Conservation (phyloP, 176 grass and related monocot species). For the Otatea glauca region DNA sequence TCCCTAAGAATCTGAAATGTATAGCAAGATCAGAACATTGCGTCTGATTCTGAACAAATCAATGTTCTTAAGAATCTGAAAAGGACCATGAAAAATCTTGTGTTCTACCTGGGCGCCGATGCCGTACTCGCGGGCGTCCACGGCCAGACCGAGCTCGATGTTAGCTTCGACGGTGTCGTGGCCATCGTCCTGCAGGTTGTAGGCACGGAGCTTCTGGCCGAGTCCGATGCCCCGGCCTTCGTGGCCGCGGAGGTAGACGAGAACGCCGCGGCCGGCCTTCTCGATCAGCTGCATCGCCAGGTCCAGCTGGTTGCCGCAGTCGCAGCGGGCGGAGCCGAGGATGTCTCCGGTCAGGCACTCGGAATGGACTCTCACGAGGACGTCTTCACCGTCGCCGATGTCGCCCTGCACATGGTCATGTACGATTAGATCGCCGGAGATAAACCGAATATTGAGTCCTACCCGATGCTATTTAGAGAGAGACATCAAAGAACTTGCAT, state of each 20-base stretch:
- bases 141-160: slow-evolving; percentile 84
- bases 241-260: slow-evolving; percentile 92
- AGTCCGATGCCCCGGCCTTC: slow-evolving; percentile 93
- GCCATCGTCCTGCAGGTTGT: slow-evolving; percentile 90
- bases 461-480: too few relatives aligned
- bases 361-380: slow-evolving; percentile 88
- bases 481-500: neutral
- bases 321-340: slow-evolving; percentile 80
- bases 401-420: slow-evolving; percentile 53
- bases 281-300: slow-evolving; percentile 80
- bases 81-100: neutral
- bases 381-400: slow-evolving; percentile 65
- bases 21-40: neutral
- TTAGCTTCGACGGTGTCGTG: slow-evolving; percentile 93
- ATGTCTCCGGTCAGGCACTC: slow-evolving; percentile 95
- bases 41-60: neutral
- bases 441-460: neutral
- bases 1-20: slow-evolving; percentile 69
- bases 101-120: slow-evolving; percentile 81
- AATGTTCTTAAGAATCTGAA: neutral
- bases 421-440: neutral
- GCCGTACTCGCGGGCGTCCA: slow-evolving; percentile 91
- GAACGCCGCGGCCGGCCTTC: slow-evolving; percentile 77
- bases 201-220: slow-evolving; percentile 82
- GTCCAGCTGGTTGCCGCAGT: slow-evolving; percentile 89